Evolutionary conservation across 2,329 filamentous ascomycete species (phyloP), one percentile per base, ranked within the genome.

Genomic region (Didymella keratinophila): DNA sequence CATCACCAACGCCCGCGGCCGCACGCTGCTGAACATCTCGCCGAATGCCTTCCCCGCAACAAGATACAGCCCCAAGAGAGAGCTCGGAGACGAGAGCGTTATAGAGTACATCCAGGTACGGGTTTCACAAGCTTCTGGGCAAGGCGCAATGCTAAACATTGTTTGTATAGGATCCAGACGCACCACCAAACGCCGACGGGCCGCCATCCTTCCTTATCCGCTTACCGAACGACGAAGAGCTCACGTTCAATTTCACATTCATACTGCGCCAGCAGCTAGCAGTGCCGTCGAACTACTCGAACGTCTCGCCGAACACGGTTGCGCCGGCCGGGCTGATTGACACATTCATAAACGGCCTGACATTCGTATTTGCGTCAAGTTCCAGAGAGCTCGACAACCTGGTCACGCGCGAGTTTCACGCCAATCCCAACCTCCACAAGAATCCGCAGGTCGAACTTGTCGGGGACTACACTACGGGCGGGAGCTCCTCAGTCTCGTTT

Each of bases 341-440:
- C 70, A 95, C 93, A 2, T 83, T 84, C 54, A 90, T 99, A 70
- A 93, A 89, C 60, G 93, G 94, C 50, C 83, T 99, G 61, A 99
- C 95, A 9, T 98, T 93, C 75, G 90, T 96, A 62, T 94, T 94
- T 76, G 94, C 92, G 41, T 92, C 93, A 0, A 96, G 88, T 51
- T 81, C 87, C 30, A 90, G 87, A 78, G 95, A 99, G 71, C 86
- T 99, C 52, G 95, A 98, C 72, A 97, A 95, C 66, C 81, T 99
- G 45, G 89, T 98, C 46, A 98, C 94, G 16, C 85, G 93, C 68
- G 95, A 99, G 77, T 98, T 99, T 71, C 93, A 98, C 68, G 93
- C 94, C 65, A 93, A 99, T 72, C 95, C 95, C 0, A 99, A 99
- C 72, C 82, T 99, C 55, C 95, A 99, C 81, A 98, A 96, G 76